phyloP scores from a whole-genome alignment of 2,329 filamentous ascomycete genomes.

The Tolypocladium endophyticum region DNA sequence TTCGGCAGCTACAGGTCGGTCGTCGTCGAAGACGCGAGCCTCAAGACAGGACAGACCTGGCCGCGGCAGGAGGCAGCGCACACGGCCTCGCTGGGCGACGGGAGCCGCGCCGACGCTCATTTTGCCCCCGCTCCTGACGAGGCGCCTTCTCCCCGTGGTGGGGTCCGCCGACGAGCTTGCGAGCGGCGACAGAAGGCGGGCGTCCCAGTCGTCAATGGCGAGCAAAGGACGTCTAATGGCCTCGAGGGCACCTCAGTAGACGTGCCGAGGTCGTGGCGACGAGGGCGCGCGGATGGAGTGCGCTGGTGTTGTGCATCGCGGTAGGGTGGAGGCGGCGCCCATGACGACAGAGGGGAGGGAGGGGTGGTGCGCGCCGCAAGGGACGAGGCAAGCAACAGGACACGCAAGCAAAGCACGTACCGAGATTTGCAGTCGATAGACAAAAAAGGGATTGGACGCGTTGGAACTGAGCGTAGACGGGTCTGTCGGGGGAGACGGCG shows the following conservation, averaged over 20 bases:
- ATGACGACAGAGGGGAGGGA: constrained; percentile 30
- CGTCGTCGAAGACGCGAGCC: background rate
- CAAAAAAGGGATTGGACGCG: background rate
- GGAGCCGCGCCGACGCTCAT: background rate
- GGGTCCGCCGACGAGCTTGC: background rate
- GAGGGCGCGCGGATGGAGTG: background rate
- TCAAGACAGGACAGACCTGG: background rate
- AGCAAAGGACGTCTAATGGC: background rate
- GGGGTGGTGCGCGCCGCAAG: constrained; percentile 15
- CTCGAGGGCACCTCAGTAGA: background rate
- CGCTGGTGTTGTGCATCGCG: background rate
- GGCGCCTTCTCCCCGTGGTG: background rate
- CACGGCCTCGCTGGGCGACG: background rate
- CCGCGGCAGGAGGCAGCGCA: background rate
- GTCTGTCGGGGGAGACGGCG: constrained; percentile 7
- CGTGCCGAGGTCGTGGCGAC: background rate
- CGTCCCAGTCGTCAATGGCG: background rate
- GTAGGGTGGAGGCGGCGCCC: constrained; percentile 14
- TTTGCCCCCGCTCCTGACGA: background rate
- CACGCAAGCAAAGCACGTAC: constrained; percentile 5
- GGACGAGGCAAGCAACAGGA: constrained; percentile 4
- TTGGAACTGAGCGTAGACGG: background rate
- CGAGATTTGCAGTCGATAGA: background rate
- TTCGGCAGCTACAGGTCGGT: background rate
- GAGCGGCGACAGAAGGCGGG: background rate